Evolutionary conservation across 257 asterid species (phyloP).

Genomic region (Nicotiana undulata): DNA sequence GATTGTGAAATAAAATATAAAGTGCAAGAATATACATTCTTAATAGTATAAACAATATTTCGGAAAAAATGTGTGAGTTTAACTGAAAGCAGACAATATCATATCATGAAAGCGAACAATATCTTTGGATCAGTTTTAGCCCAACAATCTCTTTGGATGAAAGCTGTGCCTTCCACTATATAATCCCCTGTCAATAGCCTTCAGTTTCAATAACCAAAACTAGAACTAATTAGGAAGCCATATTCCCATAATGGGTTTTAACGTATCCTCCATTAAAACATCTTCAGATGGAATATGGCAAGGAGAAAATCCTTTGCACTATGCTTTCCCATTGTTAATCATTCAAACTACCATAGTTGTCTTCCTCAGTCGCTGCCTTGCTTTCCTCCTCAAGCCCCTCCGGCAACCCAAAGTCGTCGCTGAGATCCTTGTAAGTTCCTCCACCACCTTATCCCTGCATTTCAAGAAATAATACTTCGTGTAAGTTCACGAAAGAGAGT

Average conservation of each 20-base stretch:
- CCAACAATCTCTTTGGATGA: too few relatives aligned
- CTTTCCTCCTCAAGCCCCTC: slow-evolving; percentile 51
- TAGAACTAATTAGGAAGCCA: not conserved
- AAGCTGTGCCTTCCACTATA: not conserved
- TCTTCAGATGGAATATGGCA: slow-evolving; percentile 53
- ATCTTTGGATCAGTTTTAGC: too few relatives aligned
- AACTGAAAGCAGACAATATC: too few relatives aligned
- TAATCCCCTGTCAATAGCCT: not conserved
- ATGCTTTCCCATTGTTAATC: slow-evolving; percentile 48
- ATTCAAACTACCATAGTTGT: slow-evolving; percentile 44
- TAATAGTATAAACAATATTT: too few relatives aligned
- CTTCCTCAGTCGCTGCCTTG: slow-evolving; percentile 34
- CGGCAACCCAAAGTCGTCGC: slow-evolving; percentile 60
- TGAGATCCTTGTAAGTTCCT: slow-evolving; percentile 37
- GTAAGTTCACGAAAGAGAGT: too few relatives aligned
- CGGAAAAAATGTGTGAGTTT: fast-evolving
- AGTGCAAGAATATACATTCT: too few relatives aligned
- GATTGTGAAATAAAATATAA: too few relatives aligned
- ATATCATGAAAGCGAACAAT: too few relatives aligned
- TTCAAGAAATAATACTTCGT: too few relatives aligned
- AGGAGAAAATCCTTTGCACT: slow-evolving; percentile 49
- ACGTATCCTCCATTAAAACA: slow-evolving; percentile 29
- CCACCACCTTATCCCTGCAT: too few relatives aligned
- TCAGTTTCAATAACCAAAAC: not conserved
- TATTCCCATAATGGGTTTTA: slow-evolving; percentile 15